A percentile compares a stretch with the other conserved stretches of the same genome.
These are phyloP conservation scores for Penicillium rolfsii DNA, from an alignment of 2,329 filamentous ascomycete genomes.

Conservation along the genomic window DNA sequence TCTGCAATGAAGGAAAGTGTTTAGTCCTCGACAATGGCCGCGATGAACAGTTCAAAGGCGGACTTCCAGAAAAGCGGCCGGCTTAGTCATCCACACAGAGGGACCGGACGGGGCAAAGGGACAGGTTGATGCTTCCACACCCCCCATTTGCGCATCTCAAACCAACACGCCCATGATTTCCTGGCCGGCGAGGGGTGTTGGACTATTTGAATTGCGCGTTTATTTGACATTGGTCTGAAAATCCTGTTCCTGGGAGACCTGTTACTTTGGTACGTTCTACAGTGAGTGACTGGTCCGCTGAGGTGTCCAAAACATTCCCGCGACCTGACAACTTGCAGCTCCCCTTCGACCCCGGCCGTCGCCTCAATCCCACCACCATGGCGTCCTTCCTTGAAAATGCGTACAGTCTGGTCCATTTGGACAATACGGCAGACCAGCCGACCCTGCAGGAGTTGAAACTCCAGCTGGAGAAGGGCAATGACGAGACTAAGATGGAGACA, in stretches of 20 bases:
- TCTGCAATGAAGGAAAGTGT: constrained; percentile 21
- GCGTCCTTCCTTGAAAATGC: constrained; percentile 91
- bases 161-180: constrained; percentile 42
- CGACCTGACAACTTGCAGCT: constrained; percentile 41
- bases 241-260: constrained; percentile 32
- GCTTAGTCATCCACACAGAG: constrained; percentile 53
- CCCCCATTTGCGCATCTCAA: constrained; percentile 36
- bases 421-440: constrained; percentile 93
- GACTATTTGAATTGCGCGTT: constrained; percentile 34
- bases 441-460: constrained; percentile 87
- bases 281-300: constrained; percentile 17
- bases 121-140: constrained; percentile 43
- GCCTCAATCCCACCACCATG: constrained; percentile 63
- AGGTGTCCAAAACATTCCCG: constrained; percentile 37
- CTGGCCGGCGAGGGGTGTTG: constrained; percentile 43
- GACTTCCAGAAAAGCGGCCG: constrained; percentile 27
- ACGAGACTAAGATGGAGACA: constrained; percentile 90
- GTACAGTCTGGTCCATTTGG: constrained; percentile 96
- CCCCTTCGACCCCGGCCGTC: constrained; percentile 35
- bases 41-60: constrained; percentile 16
- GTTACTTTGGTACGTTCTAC: constrained; percentile 31
- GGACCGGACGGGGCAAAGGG: constrained; percentile 45
- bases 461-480: constrained; percentile 89
- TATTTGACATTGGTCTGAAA: constrained; percentile 25
- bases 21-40: constrained; percentile 7